Conservation (phyloP, 2,329 filamentous ascomycete genomes). For the Talaromyces sp. region DNA sequence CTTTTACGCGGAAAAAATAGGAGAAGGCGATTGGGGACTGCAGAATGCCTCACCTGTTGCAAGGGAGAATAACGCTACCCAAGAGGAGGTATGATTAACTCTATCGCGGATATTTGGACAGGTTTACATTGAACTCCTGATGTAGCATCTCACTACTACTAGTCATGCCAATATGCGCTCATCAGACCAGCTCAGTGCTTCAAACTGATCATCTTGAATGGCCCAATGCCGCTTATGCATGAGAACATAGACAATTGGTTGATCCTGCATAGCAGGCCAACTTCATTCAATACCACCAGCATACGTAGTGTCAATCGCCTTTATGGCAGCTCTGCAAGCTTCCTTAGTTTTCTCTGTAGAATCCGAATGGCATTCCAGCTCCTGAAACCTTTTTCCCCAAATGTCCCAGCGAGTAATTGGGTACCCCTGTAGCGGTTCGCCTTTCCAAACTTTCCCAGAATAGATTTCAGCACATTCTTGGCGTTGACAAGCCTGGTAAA, state of each 20-base stretch:
- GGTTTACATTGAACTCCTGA: too few relatives aligned
- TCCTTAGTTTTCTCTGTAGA: not conserved
- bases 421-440: slow-evolving; percentile 1
- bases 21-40: slow-evolving; percentile 31
- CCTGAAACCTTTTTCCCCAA: slow-evolving; percentile 1
- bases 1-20: slow-evolving; percentile 23
- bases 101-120: too few relatives aligned
- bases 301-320: not conserved
- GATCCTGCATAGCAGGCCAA: too few relatives aligned
- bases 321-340: slow-evolving; percentile 2
- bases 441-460: slow-evolving; percentile 1
- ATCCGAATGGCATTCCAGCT: slow-evolving; percentile 1
- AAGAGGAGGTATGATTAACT: too few relatives aligned
- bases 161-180: too few relatives aligned
- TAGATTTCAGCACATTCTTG: not conserved
- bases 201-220: too few relatives aligned
- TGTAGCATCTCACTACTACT: too few relatives aligned
- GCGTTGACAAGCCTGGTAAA: not conserved
- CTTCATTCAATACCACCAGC: not conserved
- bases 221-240: too few relatives aligned
- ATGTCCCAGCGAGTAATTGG: slow-evolving; percentile 2
- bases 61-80: too few relatives aligned
- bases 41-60: slow-evolving; percentile 18
- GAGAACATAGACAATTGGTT: too few relatives aligned
- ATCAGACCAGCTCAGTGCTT: too few relatives aligned